These are phyloP conservation scores for Acanthamoeba healyi DNA, from an alignment of 208 protist genomes.

Conservation along the genomic window DNA sequence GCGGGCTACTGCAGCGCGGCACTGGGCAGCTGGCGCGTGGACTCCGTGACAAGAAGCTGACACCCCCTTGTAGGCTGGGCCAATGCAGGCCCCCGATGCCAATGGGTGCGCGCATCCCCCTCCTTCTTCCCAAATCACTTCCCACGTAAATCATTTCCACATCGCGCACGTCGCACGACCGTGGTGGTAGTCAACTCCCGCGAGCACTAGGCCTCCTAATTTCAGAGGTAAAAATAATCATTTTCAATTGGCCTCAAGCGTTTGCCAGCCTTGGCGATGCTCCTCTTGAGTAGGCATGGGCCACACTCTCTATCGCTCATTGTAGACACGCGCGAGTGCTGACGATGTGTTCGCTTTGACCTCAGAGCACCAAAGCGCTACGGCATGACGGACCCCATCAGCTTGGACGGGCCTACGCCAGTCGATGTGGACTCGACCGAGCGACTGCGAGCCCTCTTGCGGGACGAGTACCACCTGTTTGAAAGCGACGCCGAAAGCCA, in stretches of 20 bases:
- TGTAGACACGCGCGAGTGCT: too few relatives aligned
- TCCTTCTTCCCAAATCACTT: too few relatives aligned
- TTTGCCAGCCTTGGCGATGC: too few relatives aligned
- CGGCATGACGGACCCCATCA: constrained; percentile 81
- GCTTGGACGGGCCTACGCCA: constrained; percentile 62
- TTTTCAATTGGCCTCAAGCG: too few relatives aligned
- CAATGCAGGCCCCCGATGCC: background rate
- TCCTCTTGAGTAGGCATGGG: too few relatives aligned
- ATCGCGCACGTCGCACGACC: too few relatives aligned
- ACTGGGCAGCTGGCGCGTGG: background rate
- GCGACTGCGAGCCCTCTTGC: constrained; percentile 77
- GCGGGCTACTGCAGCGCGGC: background rate
- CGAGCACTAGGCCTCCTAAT: too few relatives aligned
- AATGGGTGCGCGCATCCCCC: background rate
- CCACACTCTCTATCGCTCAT: too few relatives aligned
- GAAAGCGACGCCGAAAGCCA: constrained; percentile 79
- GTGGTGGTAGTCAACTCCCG: too few relatives aligned
- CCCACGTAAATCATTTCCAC: too few relatives aligned
- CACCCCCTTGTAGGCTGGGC: background rate
- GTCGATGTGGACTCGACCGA: constrained; percentile 74
- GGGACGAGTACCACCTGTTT: constrained; percentile 76
- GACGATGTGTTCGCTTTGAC: background rate
- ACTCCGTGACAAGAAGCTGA: too few relatives aligned
- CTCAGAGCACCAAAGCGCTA: background rate
- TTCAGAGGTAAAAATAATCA: too few relatives aligned